Conservation (phyloP, 805 yeast genomes). For the Starmerella sirachaensis region DNA sequence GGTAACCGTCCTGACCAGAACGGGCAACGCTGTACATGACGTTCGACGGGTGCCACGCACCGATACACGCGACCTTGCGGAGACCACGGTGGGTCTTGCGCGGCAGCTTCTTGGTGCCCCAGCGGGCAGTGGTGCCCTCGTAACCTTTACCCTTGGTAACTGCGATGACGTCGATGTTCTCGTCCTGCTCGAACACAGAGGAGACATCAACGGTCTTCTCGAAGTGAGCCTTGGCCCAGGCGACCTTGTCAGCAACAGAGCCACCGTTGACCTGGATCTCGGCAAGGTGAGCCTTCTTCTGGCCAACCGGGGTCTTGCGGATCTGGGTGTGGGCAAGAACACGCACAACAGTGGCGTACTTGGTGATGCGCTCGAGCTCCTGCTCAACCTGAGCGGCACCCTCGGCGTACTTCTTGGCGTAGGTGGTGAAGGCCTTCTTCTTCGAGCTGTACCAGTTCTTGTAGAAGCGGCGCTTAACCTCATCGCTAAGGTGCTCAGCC, state of each 20-base stretch:
- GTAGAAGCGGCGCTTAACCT: constrained; percentile 99
- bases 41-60: constrained; percentile 99
- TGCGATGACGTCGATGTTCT: constrained; percentile 96
- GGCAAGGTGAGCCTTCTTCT: constrained; percentile 99
- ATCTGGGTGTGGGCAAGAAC: constrained; percentile 98
- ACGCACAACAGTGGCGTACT: constrained; percentile 97
- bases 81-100: constrained; percentile 99
- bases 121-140: constrained; percentile 99
- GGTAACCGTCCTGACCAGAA: constrained; percentile 99
- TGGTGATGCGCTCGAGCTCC: constrained; percentile 96
- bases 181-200: constrained; percentile 96
- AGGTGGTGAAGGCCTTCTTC: constrained; percentile 99
- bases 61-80: constrained; percentile 99
- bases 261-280: constrained; percentile 99
- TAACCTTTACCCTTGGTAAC: constrained; percentile 99
- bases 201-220: constrained; percentile 96
- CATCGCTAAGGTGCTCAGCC: constrained; percentile 99
- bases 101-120: constrained; percentile 99
- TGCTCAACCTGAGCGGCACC: constrained; percentile 79
- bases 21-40: constrained; percentile 99
- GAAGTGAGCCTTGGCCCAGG: constrained; percentile 97
- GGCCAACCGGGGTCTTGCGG: constrained; percentile 97
- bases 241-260: constrained; percentile 91
- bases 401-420: constrained; percentile 95
- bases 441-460: constrained; percentile 99